Percentiles rank a stretch among this genome's conserved stretches.
Conservation (phyloP, 768 basidiomycete genomes). For the Hygrophoropsis aurantiaca region DNA sequence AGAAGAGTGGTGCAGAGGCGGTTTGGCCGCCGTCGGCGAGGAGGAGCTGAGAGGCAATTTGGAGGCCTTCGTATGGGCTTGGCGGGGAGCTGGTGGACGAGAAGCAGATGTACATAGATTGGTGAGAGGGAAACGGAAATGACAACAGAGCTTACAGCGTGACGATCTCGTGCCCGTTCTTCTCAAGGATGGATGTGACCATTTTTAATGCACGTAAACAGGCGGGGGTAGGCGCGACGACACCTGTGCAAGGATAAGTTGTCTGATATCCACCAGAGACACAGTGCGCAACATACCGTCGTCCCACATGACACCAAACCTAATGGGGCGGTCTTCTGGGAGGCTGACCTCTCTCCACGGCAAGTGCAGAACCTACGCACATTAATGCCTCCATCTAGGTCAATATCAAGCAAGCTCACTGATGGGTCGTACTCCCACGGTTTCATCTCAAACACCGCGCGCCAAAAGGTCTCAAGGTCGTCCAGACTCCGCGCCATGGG, state of each 20-base stretch:
- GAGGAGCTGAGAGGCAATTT: conserved; percentile 51
- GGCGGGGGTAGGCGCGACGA: conserved; percentile 58
- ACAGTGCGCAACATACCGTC: conserved; percentile 45
- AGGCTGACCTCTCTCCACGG: conserved; percentile 39
- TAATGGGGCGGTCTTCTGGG: conserved; percentile 48
- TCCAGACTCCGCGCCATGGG: conserved; percentile 64
- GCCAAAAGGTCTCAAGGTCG: conserved; percentile 68
- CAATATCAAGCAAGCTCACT: conserved; percentile 20
- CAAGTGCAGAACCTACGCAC: conserved; percentile 29
- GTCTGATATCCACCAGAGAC: neutral
- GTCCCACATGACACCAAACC: conserved; percentile 65
- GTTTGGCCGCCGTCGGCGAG: conserved; percentile 50
- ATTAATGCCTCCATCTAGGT: too few species aligned
- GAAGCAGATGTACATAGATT: neutral
- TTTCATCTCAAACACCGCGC: conserved; percentile 54
- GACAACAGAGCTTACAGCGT: conserved; percentile 43
- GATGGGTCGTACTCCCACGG: conserved; percentile 69
- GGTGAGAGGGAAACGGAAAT: too few species aligned
- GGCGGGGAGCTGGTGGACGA: conserved; percentile 31
- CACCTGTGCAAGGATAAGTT: conserved; percentile 40
- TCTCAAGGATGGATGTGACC: conserved; percentile 44
- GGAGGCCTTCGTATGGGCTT: conserved; percentile 52
- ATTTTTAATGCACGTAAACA: conserved; percentile 52
- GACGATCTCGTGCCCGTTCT: conserved; percentile 49
- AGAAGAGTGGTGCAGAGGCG: conserved; percentile 31